Percentiles rank a stretch among this genome's conserved stretches.
These are phyloP conservation scores for Globisporangium carolinianum DNA, from an alignment of 352 stramenopile species.

Conservation along the genomic window DNA sequence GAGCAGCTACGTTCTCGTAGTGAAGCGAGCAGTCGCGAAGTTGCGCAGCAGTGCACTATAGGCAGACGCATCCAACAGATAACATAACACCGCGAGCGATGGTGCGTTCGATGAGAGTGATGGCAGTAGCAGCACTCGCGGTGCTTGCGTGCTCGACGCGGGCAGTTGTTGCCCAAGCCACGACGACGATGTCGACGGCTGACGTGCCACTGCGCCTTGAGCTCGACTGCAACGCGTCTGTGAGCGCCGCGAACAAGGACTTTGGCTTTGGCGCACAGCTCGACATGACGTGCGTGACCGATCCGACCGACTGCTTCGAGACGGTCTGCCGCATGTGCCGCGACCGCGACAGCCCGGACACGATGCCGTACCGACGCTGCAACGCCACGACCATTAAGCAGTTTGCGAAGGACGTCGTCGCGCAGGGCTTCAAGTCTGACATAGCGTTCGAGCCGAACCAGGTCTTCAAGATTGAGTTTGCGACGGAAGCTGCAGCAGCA, in stretches of 20 bases:
- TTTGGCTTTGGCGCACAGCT: slow-evolving; percentile 8
- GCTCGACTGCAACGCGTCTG: background rate
- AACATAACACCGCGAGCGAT: too few species aligned
- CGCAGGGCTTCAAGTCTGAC: too few species aligned
- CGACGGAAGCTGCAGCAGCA: background rate
- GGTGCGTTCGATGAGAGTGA: too few species aligned
- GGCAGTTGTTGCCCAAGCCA: background rate
- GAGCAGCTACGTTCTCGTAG: too few species aligned
- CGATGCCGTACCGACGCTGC: slow-evolving; percentile 11
- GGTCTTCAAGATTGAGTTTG: too few species aligned
- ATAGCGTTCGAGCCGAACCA: too few species aligned
- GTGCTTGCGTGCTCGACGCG: too few species aligned
- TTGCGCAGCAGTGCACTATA: too few species aligned
- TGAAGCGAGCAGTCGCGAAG: too few species aligned
- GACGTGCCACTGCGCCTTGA: background rate
- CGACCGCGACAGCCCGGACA: slow-evolving; percentile 3
- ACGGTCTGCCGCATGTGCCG: slow-evolving; percentile 18
- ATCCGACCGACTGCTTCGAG: slow-evolving; percentile 17
- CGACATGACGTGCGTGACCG: background rate
- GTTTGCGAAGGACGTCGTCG: background rate
- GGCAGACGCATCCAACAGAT: too few species aligned
- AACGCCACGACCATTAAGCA: background rate
- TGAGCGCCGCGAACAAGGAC: background rate
- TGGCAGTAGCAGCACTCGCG: too few species aligned
- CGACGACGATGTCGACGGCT: background rate